These are phyloP conservation scores for Pochonia chlamydosporia DNA, from an alignment of 2,329 filamentous ascomycete species.

Conservation along the genomic window DNA sequence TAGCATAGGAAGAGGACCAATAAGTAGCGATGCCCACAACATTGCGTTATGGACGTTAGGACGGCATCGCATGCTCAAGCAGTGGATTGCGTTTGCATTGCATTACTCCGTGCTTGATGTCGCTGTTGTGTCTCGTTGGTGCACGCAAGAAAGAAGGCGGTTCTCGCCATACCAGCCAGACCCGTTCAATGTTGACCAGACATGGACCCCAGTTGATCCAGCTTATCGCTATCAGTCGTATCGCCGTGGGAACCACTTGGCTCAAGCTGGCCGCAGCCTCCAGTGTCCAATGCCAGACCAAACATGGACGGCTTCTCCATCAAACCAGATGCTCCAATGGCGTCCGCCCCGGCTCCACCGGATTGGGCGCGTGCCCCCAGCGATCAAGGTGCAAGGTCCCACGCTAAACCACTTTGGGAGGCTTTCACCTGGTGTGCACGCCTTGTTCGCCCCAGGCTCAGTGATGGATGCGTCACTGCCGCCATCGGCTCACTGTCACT, in stretches of 20 bases:
- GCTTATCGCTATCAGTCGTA: slow-evolving; percentile 23
- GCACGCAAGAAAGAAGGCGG: slow-evolving; percentile 1
- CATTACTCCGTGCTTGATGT: too few relatives aligned
- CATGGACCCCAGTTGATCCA: slow-evolving; percentile 5
- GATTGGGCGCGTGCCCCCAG: slow-evolving; percentile 16
- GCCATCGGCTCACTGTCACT: slow-evolving; percentile 11
- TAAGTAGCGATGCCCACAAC: too few relatives aligned
- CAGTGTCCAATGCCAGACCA: too few relatives aligned
- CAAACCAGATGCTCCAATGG: neutral
- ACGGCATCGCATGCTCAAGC: too few relatives aligned
- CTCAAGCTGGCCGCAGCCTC: too few relatives aligned
- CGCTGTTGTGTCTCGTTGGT: too few relatives aligned
- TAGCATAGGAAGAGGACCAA: too few relatives aligned
- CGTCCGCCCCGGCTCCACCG: slow-evolving; percentile 10
- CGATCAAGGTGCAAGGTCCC: slow-evolving; percentile 3
- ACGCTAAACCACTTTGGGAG: slow-evolving; percentile 5
- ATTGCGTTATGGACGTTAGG: too few relatives aligned
- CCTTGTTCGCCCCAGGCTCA: neutral
- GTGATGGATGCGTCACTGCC: slow-evolving; percentile 28
- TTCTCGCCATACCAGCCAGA: slow-evolving; percentile 1
- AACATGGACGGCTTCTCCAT: too few relatives aligned
- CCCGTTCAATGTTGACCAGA: too few relatives aligned
- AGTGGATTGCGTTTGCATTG: too few relatives aligned
- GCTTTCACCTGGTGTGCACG: neutral
- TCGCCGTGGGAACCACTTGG: slow-evolving; percentile 23